Base-by-base conservation (phyloP, 2,329 filamentous ascomycete genomes). In the Aspergillus pseudoterreus region DNA sequence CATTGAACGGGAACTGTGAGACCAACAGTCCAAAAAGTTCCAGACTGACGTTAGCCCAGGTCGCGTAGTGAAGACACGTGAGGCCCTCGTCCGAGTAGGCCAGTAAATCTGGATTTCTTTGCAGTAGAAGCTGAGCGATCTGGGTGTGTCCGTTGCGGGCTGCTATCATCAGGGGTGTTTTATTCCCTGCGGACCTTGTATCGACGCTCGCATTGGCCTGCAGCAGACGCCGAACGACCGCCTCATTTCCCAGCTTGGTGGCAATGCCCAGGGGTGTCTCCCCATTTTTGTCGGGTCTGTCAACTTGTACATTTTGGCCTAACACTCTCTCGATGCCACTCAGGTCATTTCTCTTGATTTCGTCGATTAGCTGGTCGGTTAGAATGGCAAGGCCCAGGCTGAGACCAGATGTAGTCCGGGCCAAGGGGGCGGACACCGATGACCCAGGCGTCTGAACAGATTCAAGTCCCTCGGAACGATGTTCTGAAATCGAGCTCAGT, bases 11-110 rank as follows among this genome's bases (percentile, higher is more conserved):
- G 22, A 22, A 12, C 5, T 14, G 32, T 2, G 27, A 33, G 3
- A 2, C 33, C 27, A 56, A 30, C 8, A 49, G 39, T 6, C 9
- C 8, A 33, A 57, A 43, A 12, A 53, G 14, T 3, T 17, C 35
- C 4, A n/a, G 12, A n/a, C 14, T 11, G 15, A n/a, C 35, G 2
- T 17, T 38, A 1, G 6, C 2, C 2, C 10, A 38, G 14, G 53
- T 50, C 12, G 55, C 53, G 14, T 55, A 57, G 42, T 57, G 55
- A 4, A 57, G 43, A 15, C 44, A 27, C 4, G 36, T 55, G 12
- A 33, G 47, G 22, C 52, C 52, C 15, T 53, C 42, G 4, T 35
- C 3, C 5, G 50, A 57, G 21, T n/a, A 38, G 3, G 11, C 15
- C 36, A 17, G 24, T 10, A 14, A 41, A 21, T 57, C 15, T 4